Percentiles rank a stretch among this genome's conserved stretches.
Evolutionary conservation across 164 flowering plant species (phyloP).

Genomic region (Amborella trichopoda): DNA sequence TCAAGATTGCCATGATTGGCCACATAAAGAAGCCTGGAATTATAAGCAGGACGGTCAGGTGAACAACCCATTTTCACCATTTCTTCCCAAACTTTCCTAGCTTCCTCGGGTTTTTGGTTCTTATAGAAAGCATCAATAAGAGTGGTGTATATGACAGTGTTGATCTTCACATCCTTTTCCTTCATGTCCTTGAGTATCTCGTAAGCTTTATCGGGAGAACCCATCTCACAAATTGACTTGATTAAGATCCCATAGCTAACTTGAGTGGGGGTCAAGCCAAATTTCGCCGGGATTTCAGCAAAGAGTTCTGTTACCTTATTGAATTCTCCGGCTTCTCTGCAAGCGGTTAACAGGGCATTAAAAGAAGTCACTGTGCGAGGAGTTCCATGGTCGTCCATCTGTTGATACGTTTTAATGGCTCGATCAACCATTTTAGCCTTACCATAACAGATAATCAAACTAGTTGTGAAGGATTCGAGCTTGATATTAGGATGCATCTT

Average conservation of each 20-base stretch:
- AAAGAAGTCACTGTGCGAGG: constrained; percentile 53
- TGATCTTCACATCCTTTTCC: constrained; percentile 37
- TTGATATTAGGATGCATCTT: constrained; percentile 22
- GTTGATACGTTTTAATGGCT: constrained; percentile 45
- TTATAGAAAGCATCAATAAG: constrained; percentile 42
- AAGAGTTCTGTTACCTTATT: constrained; percentile 41
- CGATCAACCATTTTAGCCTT: constrained; percentile 69
- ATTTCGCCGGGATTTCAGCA: constrained; percentile 32
- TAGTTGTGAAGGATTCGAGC: constrained; percentile 36
- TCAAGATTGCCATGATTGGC: constrained; percentile 33
- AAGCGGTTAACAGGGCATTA: constrained; percentile 58
- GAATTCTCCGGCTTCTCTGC: constrained; percentile 26
- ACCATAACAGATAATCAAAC: constrained; percentile 64
- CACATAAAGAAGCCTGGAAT: constrained; percentile 39
- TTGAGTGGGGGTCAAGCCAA: constrained; percentile 39
- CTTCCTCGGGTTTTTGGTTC: constrained; percentile 38
- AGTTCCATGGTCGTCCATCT: constrained; percentile 26
- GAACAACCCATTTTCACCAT: constrained; percentile 41
- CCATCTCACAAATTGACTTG: constrained; percentile 49
- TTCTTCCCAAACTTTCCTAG: constrained; percentile 50
- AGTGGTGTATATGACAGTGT: constrained; percentile 40
- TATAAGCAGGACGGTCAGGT: constrained; percentile 52
- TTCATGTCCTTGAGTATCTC: constrained; percentile 44
- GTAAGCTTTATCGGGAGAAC: constrained; percentile 31
- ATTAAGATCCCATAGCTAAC: constrained; percentile 52